Conservation (phyloP, 768 basidiomycete genomes). For the Pulveroboletus ravenelii region DNA sequence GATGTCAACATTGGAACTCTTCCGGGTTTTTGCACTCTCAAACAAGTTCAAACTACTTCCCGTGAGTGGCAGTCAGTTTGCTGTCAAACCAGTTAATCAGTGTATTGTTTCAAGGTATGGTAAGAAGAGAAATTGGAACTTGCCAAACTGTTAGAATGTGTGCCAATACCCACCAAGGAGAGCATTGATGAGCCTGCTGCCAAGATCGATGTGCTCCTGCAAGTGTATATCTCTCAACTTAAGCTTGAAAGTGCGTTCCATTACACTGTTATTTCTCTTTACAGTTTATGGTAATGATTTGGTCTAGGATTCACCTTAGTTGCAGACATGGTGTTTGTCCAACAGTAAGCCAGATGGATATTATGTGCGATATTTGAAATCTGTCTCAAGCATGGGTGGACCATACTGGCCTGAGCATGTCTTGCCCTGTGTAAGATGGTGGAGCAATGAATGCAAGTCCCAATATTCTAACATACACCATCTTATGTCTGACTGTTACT, state of each 20-base stretch:
- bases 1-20: conserved; percentile 86
- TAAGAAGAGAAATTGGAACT: conserved; percentile 87
- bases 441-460: conserved; percentile 69
- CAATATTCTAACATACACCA: neutral
- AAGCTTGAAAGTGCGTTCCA: conserved; percentile 75
- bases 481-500: neutral
- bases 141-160: conserved; percentile 84
- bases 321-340: conserved; percentile 93
- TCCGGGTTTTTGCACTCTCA: conserved; percentile 91
- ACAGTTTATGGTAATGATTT: neutral
- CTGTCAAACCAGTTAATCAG: too few relatives aligned
- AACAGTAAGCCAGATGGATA: conserved; percentile 96
- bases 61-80: conserved; percentile 34
- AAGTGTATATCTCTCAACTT: conserved; percentile 90
- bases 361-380: conserved; percentile 97
- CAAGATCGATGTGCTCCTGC: conserved; percentile 94
- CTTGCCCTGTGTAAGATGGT: conserved; percentile 99
- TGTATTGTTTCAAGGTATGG: conserved; percentile 44
- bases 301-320: conserved; percentile 70
- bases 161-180: conserved; percentile 97
- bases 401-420: conserved; percentile 84
- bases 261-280: neutral
- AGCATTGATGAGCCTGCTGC: conserved; percentile 93
- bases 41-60: conserved; percentile 95
- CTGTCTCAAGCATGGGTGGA: conserved; percentile 96